A percentile compares a stretch with the other conserved stretches of the same genome.
These are phyloP conservation scores for Craspedostauros australis DNA, from an alignment of 108 stramenopile species.

Conservation along the genomic window DNA sequence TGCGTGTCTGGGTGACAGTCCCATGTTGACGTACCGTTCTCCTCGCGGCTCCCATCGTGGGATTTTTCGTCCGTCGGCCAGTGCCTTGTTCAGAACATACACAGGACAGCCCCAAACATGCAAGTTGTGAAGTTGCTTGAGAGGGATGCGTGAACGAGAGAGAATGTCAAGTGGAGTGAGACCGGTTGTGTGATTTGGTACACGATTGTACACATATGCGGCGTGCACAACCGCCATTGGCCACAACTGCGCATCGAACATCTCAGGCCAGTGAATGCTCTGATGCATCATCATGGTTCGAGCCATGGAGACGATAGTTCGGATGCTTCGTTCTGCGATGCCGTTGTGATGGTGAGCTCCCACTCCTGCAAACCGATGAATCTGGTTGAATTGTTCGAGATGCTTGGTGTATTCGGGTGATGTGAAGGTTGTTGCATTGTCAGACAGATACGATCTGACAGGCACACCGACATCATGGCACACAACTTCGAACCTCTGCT, in stretches of 20 bases:
- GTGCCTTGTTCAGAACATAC: slow-evolving; percentile 11
- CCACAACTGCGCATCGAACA: slow-evolving; percentile 24
- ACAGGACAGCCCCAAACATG: too few relatives aligned
- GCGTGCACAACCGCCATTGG: too few relatives aligned
- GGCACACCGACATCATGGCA: slow-evolving; percentile 7
- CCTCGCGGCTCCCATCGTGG: slow-evolving; percentile 20
- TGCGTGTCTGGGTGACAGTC: slow-evolving; percentile 14
- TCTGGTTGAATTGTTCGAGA: slow-evolving; percentile 11
- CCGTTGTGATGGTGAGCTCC: slow-evolving; percentile 42
- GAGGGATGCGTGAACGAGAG: too few relatives aligned
- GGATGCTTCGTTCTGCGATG: slow-evolving; percentile 29
- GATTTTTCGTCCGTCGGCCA: slow-evolving; percentile 20
- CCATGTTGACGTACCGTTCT: slow-evolving; percentile 9
- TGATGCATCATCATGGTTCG: slow-evolving; percentile 38
- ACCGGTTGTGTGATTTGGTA: too few relatives aligned
- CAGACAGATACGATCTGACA: slow-evolving; percentile 8
- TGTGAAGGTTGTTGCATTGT: slow-evolving; percentile 21
- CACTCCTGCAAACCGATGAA: slow-evolving; percentile 8
- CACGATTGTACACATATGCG: too few relatives aligned
- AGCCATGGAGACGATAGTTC: slow-evolving; percentile 19
- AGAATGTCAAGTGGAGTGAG: too few relatives aligned
- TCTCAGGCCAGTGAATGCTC: slow-evolving; percentile 31
- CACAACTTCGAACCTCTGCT: slow-evolving; percentile 14
- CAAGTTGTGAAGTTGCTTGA: too few relatives aligned
- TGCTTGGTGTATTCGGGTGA: not conserved